A percentile compares a stretch with the other conserved stretches of the same genome.
These are phyloP conservation scores for Cladophialophora bantiana DNA, from an alignment of 2,329 filamentous ascomycete species.

Conservation along the genomic window DNA sequence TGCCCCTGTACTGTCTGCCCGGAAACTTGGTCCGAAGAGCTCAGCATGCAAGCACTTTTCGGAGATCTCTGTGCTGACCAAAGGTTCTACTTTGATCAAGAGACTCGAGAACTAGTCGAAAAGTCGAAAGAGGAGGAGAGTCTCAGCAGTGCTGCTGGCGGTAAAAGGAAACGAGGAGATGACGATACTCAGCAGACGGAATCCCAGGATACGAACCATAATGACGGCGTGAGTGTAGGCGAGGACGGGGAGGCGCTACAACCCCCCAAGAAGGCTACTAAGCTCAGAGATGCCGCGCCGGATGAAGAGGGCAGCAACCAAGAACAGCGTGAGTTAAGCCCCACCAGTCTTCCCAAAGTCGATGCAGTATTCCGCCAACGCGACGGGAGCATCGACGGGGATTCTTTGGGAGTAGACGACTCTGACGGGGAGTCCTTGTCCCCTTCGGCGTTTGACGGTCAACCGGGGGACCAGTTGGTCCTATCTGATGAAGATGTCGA, in stretches of 20 bases:
- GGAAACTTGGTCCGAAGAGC: constrained; percentile 65
- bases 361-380: neutral
- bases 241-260: constrained; percentile 12
- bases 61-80: constrained; percentile 69
- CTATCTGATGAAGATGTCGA: neutral
- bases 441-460: constrained; percentile 12
- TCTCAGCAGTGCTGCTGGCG: constrained; percentile 37
- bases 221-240: constrained; percentile 23
- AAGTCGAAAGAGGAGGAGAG: constrained; percentile 31
- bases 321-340: neutral
- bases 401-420: neutral
- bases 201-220: constrained; percentile 18
- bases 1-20: constrained; percentile 80
- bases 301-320: neutral
- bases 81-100: constrained; percentile 69
- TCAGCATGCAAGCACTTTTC: constrained; percentile 74
- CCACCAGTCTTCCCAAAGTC: neutral
- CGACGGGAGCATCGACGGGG: neutral
- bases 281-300: neutral
- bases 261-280: neutral
- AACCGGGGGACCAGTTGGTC: neutral
- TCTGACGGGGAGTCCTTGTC: neutral
- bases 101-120: constrained; percentile 59
- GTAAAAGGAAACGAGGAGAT: constrained; percentile 35
- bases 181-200: constrained; percentile 26